Conservation (phyloP, 257 asterid species). For the Jaltomata sinuosa region DNA sequence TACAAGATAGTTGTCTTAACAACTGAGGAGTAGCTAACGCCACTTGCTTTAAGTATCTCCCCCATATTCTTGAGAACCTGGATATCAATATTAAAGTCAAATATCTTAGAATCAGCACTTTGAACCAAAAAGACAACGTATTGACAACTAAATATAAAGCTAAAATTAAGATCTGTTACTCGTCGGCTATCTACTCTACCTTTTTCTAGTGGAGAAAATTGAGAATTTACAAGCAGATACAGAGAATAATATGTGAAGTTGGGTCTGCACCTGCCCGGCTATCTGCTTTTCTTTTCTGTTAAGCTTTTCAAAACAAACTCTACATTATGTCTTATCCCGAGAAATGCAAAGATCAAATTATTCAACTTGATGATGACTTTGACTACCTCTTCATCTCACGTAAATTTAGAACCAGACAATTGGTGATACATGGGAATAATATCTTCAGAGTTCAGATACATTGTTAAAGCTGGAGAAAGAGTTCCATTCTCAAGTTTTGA, state of each 20-base stretch:
- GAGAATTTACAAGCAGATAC: neutral
- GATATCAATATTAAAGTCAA: neutral
- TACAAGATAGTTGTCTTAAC: conserved; percentile 98
- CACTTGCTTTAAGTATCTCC: conserved; percentile 93
- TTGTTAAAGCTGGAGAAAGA: neutral
- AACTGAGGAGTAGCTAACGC: conserved; percentile 78
- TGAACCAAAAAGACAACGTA: neutral
- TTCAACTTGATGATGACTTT: neutral
- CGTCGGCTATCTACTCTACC: neutral
- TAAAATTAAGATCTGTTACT: neutral
- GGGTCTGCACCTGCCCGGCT: neutral
- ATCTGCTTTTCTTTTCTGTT: neutral
- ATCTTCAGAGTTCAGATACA: neutral
- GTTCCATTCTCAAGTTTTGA: neutral
- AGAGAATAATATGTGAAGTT: neutral
- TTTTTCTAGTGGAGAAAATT: neutral
- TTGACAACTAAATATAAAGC: neutral
- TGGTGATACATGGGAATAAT: neutral
- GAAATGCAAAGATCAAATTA: neutral
- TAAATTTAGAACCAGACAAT: neutral
- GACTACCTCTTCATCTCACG: neutral
- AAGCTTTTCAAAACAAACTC: neutral
- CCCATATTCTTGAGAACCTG: conserved; percentile 97
- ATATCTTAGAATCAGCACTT: neutral
- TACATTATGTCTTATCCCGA: neutral